Percentiles rank a stretch among this genome's conserved stretches.
phyloP scores from a whole-genome alignment of 1,139 yeast genomes.

The Hyphopichia buzzinii region DNA sequence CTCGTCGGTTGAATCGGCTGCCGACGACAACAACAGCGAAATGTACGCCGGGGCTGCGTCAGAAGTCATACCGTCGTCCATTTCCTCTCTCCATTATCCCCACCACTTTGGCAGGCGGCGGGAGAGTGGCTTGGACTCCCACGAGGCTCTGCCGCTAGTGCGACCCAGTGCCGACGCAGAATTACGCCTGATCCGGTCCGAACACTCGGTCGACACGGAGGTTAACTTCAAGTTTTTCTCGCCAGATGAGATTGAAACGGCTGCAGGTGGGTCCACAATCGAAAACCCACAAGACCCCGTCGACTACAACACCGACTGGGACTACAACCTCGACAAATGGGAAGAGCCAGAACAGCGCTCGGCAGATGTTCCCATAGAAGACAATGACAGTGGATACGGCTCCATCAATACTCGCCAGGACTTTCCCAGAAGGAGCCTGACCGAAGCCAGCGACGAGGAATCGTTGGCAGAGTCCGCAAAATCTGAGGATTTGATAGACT shows the following conservation, averaged over 20 bases:
- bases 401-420: conserved; percentile 24
- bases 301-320: conserved; percentile 74
- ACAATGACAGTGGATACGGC: conserved; percentile 33
- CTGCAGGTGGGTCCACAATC: conserved; percentile 84
- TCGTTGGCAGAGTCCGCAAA: not conserved
- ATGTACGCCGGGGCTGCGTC: conserved; percentile 90
- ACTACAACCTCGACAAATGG: conserved; percentile 46
- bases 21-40: conserved; percentile 56
- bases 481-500: conserved; percentile 35
- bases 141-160: conserved; percentile 42
- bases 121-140: conserved; percentile 20
- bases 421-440: conserved; percentile 1
- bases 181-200: conserved; percentile 26
- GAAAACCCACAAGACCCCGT: conserved; percentile 55
- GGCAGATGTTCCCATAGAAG: not conserved
- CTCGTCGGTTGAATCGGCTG: conserved; percentile 35
- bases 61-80: conserved; percentile 86
- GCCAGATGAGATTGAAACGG: conserved; percentile 75
- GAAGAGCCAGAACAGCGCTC: conserved; percentile 21
- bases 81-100: conserved; percentile 80
- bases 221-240: conserved; percentile 74
- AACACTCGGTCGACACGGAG: conserved; percentile 31
- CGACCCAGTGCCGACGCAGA: conserved; percentile 19
- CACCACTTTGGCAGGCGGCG: conserved; percentile 44
- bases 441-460: not conserved